Base-by-base conservation (phyloP, 176 grass and related monocot genomes). In the Carex pumila region DNA sequence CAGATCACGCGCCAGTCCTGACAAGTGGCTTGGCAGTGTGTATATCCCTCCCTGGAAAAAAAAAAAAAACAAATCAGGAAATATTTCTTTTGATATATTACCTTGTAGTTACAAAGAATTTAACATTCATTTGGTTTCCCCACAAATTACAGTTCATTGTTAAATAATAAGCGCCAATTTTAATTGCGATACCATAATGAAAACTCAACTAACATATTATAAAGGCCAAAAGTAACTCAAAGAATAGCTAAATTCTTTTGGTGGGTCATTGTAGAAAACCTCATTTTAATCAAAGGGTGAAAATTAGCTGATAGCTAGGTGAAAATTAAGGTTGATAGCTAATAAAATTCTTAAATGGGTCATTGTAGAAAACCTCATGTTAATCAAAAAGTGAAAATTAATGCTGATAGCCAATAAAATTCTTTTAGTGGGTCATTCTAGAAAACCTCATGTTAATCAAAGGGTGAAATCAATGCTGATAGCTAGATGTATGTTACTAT, bases 1-100 rank as follows among this genome's bases (percentile, higher is more conserved):
- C 85, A 92, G 81, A 84, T 92, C 89, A 73, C 93, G 88, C 2
- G 93, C 89, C 77, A 85, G 87, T 71, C 86, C 88, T 84, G 93
- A 92, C 67, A 95, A 83, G 84, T 95, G 90, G 79, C 90, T 90
- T 55, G 93, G 93, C 85, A 95, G 86, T n/a, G 90, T 92, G 85
- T 95, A 95, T 92, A 95, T 92, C 30, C 93, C 93, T 21, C 91
- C 93, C 93, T 92, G 79, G 79, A n/a, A 87, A 81, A n/a, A 65
- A 80, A 72, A 49, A 60, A 60, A 5, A 79, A 39, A 9, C 61
- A 63, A 85, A 39, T 61, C 17, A 67, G 19, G 57, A 73, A 31
- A 83, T 77, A 32, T 55, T 54, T 77, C 50, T 77, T 32, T 22
- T 10, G 21, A 75, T 66, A 89, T 73, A 55, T 82, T 32, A 32